A percentile compares a stretch with the other conserved stretches of the same genome.
These are phyloP conservation scores for Pseudohalonectria lignicola DNA, from an alignment of 2,329 filamentous ascomycete species.

Conservation along the genomic window DNA sequence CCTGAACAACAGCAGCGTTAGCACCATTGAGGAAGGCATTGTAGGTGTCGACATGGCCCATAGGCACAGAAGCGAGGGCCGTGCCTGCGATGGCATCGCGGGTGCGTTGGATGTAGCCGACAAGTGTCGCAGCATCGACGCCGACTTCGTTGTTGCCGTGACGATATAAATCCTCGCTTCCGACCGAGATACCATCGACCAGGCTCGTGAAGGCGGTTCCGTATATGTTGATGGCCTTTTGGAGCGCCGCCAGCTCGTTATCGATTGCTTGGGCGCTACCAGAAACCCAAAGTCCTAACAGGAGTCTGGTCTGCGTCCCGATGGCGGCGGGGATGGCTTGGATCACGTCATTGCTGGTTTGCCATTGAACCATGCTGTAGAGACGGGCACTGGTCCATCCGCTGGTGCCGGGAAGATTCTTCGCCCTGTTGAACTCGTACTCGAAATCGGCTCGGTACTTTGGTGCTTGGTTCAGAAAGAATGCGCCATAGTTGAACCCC, in stretches of 20 bases:
- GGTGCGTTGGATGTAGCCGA: constrained; percentile 55
- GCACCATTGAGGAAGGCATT: constrained; percentile 46
- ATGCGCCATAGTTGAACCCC: constrained; percentile 40
- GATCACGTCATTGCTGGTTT: constrained; percentile 63
- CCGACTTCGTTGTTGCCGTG: constrained; percentile 47
- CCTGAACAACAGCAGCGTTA: constrained; percentile 48
- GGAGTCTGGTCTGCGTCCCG: constrained; percentile 44
- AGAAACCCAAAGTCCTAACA: constrained; percentile 54
- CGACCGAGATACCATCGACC: constrained; percentile 52
- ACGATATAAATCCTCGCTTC: constrained; percentile 57
- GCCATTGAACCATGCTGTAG: constrained; percentile 44
- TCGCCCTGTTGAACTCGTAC: constrained; percentile 31
- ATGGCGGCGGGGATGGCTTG: constrained; percentile 67
- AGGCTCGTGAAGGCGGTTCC: constrained; percentile 40
- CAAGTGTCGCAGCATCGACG: constrained; percentile 45
- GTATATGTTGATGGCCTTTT: constrained; percentile 40
- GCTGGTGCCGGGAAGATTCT: constrained; percentile 31
- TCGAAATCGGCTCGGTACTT: constrained; percentile 39
- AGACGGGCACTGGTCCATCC: constrained; percentile 50
- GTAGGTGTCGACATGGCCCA: constrained; percentile 60
- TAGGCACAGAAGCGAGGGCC: constrained; percentile 31
- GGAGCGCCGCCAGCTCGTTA: constrained; percentile 48
- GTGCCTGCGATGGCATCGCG: constrained; percentile 40
- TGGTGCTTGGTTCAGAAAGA: constrained; percentile 30
- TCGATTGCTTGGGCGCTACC: constrained; percentile 37